Percentiles rank a stretch among this genome's conserved stretches.
Evolutionary conservation across 176 grass and related monocot species (phyloP).

Genomic region (Eragrostis curvula): DNA sequence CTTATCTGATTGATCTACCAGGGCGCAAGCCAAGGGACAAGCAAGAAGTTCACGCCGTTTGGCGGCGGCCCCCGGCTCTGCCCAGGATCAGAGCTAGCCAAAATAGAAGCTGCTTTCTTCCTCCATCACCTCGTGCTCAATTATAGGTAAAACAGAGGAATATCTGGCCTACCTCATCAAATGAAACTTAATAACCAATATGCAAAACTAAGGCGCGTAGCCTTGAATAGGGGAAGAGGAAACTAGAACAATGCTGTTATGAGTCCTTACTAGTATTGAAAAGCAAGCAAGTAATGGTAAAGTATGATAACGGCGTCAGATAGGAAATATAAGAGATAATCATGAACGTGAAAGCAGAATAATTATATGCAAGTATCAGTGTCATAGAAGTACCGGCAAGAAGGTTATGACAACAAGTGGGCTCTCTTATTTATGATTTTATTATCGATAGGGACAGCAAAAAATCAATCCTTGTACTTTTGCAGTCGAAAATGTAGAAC

Average conservation of each 20-base stretch:
- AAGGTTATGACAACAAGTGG: neutral
- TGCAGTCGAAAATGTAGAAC: neutral
- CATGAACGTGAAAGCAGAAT: slow-evolving; percentile 10
- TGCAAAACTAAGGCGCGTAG: slow-evolving; percentile 10
- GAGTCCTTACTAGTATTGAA: neutral
- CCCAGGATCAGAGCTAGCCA: slow-evolving; percentile 92
- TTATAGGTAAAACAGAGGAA: slow-evolving; percentile 64
- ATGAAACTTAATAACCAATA: neutral
- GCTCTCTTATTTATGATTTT: slow-evolving; percentile 25
- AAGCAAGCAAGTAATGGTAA: neutral
- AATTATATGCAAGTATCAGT: neutral
- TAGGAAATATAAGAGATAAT: neutral
- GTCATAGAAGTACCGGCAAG: neutral
- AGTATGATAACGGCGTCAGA: neutral
- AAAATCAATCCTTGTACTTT: slow-evolving; percentile 21
- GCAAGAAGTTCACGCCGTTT: slow-evolving; percentile 86
- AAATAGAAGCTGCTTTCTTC: slow-evolving; percentile 91
- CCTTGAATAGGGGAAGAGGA: neutral
- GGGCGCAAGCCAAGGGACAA: slow-evolving; percentile 64
- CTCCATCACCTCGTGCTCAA: slow-evolving; percentile 88
- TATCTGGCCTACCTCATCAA: neutral
- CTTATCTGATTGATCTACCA: slow-evolving; percentile 43
- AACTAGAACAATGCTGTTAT: neutral
- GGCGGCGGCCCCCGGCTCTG: slow-evolving; percentile 82
- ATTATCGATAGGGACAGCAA: slow-evolving; percentile 10